Evolutionary conservation across 140 eudicot genomes (phyloP), one percentile per base, ranked within the genome.

Genomic region (Senecio squalidus): DNA sequence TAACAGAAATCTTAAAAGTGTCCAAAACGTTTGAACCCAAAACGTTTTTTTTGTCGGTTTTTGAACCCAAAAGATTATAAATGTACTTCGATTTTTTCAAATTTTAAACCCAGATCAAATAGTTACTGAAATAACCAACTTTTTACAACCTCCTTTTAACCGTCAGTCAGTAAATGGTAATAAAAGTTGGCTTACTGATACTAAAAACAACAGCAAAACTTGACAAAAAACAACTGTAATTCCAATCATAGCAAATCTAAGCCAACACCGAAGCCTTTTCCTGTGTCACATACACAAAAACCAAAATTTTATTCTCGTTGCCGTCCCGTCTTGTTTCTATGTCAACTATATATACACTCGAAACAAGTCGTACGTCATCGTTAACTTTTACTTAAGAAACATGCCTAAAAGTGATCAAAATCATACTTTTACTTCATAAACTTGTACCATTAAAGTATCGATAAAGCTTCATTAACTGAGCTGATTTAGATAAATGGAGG

Each of bases 201-300:
- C 69, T 15, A 50, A 49, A 63, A 31, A 44, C 60, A 48, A 64
- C 11, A 33, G 1, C 28, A 64, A 64, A 49, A 6, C 38, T 33
- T 14, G 9, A 26, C 7, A 6, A 21, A 20, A 34, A 64, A 14
- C 4, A 10, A 5, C 29, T 55, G 23, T 64, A 20, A 24, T 25
- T 51, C 26, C 70, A 38, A 51, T 40, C n/a, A n/a, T n/a, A n/a
- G n/a, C n/a, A 26, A 0, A 4, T 65, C 64, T 66, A 66, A 54
- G 64, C 56, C 36, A 66, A 55, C 33, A 41, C 33, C 72, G 5
- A 66, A 23, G 57, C 47, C 11, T 28, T 5, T 54, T 4, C 47
- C 43, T 30, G 54, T 41, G 72, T 66, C 72, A 66, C 47, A 55
- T 20, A 13, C 72, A 21, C 56, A 66, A 40, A 54, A 54, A 41